Evolutionary conservation across 2,329 filamentous ascomycete genomes (phyloP).

Genomic region (Triangularia setosa): DNA sequence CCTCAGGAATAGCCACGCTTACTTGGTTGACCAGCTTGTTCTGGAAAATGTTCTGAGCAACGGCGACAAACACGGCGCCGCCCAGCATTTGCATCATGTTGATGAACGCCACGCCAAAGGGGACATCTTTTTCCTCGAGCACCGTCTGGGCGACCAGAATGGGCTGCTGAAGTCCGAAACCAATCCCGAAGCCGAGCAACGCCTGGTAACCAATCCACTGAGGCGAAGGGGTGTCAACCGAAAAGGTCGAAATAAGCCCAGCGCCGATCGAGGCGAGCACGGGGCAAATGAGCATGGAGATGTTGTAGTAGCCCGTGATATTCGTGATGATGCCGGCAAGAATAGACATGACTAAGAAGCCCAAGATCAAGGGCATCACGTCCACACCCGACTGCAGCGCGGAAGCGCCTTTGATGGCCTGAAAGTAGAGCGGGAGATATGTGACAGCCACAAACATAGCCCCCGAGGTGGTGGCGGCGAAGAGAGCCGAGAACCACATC

Average conservation of each 20-base stretch:
- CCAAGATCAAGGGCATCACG: constrained; percentile 20
- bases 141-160: constrained; percentile 38
- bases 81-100: constrained; percentile 38
- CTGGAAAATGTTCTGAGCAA: constrained; percentile 39
- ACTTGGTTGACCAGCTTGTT: constrained; percentile 27
- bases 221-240: constrained; percentile 27
- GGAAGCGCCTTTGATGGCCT: constrained; percentile 29
- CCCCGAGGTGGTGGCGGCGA: constrained; percentile 15
- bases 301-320: constrained; percentile 21
- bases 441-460: constrained; percentile 29
- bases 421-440: constrained; percentile 43
- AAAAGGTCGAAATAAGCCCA: constrained; percentile 35
- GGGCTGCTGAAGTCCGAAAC: constrained; percentile 35
- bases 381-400: constrained; percentile 21
- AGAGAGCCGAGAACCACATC: constrained; percentile 36
- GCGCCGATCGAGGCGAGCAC: constrained; percentile 33
- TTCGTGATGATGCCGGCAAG: constrained; percentile 15
- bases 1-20: too few species aligned
- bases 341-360: constrained; percentile 15
- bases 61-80: constrained; percentile 43
- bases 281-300: constrained; percentile 19
- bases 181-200: constrained; percentile 36
- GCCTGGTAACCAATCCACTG: constrained; percentile 36
- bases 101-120: constrained; percentile 39
- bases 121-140: constrained; percentile 35